Base-by-base conservation (phyloP, 805 yeast genomes). In the Kodamaea laetipori region DNA sequence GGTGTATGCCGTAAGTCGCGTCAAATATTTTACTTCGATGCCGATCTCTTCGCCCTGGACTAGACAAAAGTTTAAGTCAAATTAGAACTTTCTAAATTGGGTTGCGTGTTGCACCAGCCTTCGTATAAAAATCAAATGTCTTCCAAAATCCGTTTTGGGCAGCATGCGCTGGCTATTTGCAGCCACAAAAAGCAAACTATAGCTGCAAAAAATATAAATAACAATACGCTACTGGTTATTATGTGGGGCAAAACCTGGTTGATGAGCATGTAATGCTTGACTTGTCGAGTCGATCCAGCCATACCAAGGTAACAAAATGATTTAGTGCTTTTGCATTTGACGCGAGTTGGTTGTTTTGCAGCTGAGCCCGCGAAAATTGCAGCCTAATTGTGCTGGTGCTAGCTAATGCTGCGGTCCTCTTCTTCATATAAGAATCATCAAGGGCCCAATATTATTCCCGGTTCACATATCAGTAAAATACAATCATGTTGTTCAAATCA, bases 401-500 rank as follows among this genome's bases (percentile, higher is more conserved):
- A 17, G 34, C 24, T 8, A 21, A 21, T 6, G 8, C 8, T 21
- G 24, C 8, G 8, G 24, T 6, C 24, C 6, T 8, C 8, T 8
- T 21, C 8, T 8, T 30, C 34, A 13, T 30, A 30, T 30, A 30
- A 30, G 34, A 13, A 30, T 17, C 19, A 15, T 7, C 18, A 13
- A n/a, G n/a, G 17, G 34, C 17, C 34, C 34, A 12, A 13, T 19
- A 8, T 27, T 12, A 27, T 15, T 15, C 34, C 17, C 15, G 17
- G 15, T 12, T 28, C 32, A 12, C 16, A 28, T 13, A 7, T 30
- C 17, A 17, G 34, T 17, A 16, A 12, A 30, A 8, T 6, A 21
- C 8, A 6, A 37, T 3, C 23, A 48, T 49, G 52, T 26, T 49
- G 5, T 49, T 49, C 45, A 49, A 41, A 18, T 40, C 46, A 8